A percentile compares a stretch with the other conserved stretches of the same genome.
phyloP scores from a whole-genome alignment of 2,329 filamentous ascomycete genomes.

The Fusarium sublunatum region DNA sequence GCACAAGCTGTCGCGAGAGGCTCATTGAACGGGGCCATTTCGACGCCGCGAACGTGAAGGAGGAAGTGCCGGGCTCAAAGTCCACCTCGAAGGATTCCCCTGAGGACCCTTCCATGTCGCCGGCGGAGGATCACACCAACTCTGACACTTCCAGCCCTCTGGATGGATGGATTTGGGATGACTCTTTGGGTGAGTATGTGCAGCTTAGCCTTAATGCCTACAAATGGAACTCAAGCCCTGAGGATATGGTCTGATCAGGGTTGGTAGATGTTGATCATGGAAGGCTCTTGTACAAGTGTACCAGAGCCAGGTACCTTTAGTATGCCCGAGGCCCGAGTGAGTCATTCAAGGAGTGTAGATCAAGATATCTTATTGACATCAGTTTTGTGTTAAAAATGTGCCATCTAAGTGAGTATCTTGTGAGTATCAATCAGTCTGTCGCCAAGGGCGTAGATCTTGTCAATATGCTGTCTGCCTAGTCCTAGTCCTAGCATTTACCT shows the following conservation, averaged over 20 bases:
- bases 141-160: not conserved
- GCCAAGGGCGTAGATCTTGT: not conserved
- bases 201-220: conserved; percentile 11
- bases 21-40: not conserved
- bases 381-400: not conserved
- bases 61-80: not conserved
- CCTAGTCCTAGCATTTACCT: not conserved
- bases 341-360: not conserved
- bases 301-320: not conserved
- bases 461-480: not conserved
- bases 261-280: not conserved
- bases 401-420: not conserved
- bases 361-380: not conserved
- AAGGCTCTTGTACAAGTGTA: not conserved
- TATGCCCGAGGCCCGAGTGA: not conserved
- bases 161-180: conserved; percentile 14
- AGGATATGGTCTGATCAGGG: conserved; percentile 20
- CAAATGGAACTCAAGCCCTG: conserved; percentile 3
- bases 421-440: not conserved
- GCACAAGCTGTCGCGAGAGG: conserved; percentile 14
- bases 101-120: not conserved
- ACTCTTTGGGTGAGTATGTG: conserved; percentile 6
- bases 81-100: not conserved
- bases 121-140: not conserved
- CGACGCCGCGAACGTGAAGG: conserved; percentile 5